Base-by-base conservation (phyloP, 345 rosid species). In the Aethionema arabicum region DNA sequence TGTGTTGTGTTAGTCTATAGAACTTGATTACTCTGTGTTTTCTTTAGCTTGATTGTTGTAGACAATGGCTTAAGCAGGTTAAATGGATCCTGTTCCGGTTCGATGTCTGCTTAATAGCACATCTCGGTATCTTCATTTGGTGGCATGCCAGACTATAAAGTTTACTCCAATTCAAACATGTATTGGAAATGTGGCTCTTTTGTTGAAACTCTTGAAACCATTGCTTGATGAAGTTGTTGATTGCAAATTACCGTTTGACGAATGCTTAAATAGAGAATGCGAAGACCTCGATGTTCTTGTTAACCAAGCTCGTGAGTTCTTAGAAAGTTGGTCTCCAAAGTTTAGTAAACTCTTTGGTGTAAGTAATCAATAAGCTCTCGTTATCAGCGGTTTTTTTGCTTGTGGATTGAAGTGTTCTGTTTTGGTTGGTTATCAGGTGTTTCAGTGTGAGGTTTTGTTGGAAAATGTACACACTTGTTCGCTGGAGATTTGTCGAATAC, bases 271-370 rank as follows among this genome's bases (percentile, higher is more conserved):
- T 67, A 80, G 76, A 76, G 84, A 69, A 46, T 89, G 86, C 64
- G 96, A 88, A 80, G 87, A 81, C 46, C 78, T 92, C 9, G 95
- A 92, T 69, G 21, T 72, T 50, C 72, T 65, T 65, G 87, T 89
- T 68, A 86, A 92, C 59, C 85, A 78, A 76, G 90, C 88, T 44
- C 76, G 84, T 27, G 98, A 86, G 68, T 80, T 85, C 52, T 57
- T 86, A 77, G 98, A 92, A 76, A 85, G 71, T 39, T 85, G 95
- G 88, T 81, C 81, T 51, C 82, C 79, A 4, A 80, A 76, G 72
- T 72, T 75, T 83, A 89, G 98, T 90, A 87, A 86, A 77, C 76
- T 89, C 50, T 80, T 70, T 70, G 61, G 85, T 66, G 98, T 92
- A 74, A 80, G 88, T 76, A 41, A 46, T 61, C 2, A 30, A 50